A percentile compares a stretch with the other conserved stretches of the same genome.
phyloP scores from a whole-genome alignment of 768 basidiomycete genomes.

The Lentinula guzmanii region DNA sequence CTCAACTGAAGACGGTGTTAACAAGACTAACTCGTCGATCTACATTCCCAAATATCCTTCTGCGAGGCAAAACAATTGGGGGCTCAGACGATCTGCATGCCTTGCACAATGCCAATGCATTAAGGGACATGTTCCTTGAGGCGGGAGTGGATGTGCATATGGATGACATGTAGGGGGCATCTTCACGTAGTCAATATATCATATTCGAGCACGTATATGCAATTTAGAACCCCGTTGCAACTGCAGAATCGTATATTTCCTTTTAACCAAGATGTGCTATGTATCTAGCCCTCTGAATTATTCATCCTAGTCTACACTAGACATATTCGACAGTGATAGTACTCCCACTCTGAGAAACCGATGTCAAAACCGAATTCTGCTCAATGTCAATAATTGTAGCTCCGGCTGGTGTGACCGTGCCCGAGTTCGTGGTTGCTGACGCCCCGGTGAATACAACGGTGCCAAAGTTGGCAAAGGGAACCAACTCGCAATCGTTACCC shows the following conservation, averaged over 20 bases:
- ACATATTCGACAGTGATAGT: constrained; percentile 15
- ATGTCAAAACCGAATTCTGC: constrained; percentile 23
- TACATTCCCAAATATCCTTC: constrained; percentile 74
- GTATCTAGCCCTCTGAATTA: too few relatives aligned
- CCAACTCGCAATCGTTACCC: constrained; percentile 8
- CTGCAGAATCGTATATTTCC: too few relatives aligned
- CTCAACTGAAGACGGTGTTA: constrained; percentile 59
- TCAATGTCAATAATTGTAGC: constrained; percentile 28
- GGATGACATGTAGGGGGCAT: background rate
- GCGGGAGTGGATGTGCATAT: background rate
- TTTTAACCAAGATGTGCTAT: too few relatives aligned
- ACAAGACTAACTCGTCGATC: constrained; percentile 56
- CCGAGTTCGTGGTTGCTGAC: constrained; percentile 18
- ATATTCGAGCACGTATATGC: too few relatives aligned
- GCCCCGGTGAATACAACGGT: constrained; percentile 29
- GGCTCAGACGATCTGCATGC: constrained; percentile 54
- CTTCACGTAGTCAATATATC: background rate
- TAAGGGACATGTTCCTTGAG: constrained; percentile 10
- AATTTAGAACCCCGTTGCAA: too few relatives aligned
- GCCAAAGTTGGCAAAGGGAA: constrained; percentile 32
- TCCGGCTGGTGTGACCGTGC: constrained; percentile 20
- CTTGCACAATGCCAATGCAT: constrained; percentile 8
- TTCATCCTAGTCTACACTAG: background rate
- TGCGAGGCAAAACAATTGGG: constrained; percentile 58
- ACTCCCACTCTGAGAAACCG: constrained; percentile 11